phyloP scores from a whole-genome alignment of 2,329 filamentous ascomycete species.

The Endoconidiophora laricicola region DNA sequence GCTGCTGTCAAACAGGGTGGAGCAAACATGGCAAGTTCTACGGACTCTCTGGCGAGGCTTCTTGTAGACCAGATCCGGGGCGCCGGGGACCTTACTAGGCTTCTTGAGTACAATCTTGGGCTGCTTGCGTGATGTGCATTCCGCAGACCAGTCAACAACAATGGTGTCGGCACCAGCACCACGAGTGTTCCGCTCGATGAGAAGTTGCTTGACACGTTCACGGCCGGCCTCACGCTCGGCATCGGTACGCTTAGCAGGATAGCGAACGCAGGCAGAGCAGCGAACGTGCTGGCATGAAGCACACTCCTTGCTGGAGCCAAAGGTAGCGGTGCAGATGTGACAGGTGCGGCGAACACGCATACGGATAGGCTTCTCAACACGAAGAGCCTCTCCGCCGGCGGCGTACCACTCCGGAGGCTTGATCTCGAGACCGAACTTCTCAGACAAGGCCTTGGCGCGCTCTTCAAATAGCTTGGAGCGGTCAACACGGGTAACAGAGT shows the following conservation, averaged over 20 bases:
- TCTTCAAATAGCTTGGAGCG: conserved; percentile 37
- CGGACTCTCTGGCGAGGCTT: conserved; percentile 56
- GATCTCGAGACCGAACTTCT: conserved; percentile 39
- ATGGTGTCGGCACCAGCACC: conserved; percentile 31
- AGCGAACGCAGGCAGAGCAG: conserved; percentile 65
- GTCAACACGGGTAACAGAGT: conserved; percentile 10
- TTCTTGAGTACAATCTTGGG: conserved; percentile 35
- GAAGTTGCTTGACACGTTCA: conserved; percentile 29
- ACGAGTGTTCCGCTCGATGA: conserved; percentile 29
- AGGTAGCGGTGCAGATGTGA: conserved; percentile 62
- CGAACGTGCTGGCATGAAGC: conserved; percentile 59
- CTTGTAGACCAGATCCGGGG: conserved; percentile 56
- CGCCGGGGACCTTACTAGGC: conserved; percentile 43
- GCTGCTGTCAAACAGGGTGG: conserved; percentile 40
- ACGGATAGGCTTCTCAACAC: conserved; percentile 59
- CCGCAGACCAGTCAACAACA: conserved; percentile 21
- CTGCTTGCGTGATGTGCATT: conserved; percentile 23
- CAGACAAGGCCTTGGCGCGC: conserved; percentile 37
- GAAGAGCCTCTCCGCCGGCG: conserved; percentile 37
- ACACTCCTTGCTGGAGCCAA: conserved; percentile 58
- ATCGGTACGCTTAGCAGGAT: conserved; percentile 49
- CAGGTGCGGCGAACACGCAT: conserved; percentile 67
- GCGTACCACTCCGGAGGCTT: conserved; percentile 36
- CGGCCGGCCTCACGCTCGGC: conserved; percentile 36
- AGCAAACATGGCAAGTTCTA: conserved; percentile 61